Evolutionary conservation across 2,329 filamentous ascomycete species (phyloP), one percentile per base, ranked within the genome.

Genomic region (Xylaria arbuscula): DNA sequence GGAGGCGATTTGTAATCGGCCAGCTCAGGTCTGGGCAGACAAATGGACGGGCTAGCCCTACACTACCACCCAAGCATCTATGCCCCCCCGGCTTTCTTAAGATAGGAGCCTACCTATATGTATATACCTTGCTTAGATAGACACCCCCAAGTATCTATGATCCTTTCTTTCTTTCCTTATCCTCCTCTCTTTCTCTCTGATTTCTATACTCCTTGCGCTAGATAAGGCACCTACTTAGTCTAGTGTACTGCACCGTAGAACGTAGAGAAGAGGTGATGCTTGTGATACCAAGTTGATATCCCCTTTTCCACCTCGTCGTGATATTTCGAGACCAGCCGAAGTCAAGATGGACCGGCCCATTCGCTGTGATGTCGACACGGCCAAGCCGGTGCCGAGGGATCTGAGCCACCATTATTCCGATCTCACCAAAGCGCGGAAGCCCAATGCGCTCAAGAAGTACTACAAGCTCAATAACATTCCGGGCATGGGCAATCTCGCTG

Each of bases 391-490:
- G 66, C 93, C 94, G 6, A 82, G 89, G 72, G 92, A 97, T 79
- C 84, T 97, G 69, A 91, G 89, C 73, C 93, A 97, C 78, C 91
- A 94, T 77, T 91, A 90, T 73, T 94, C 93, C 0, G 84, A 88
- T 66, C 85, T 89, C 53, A 91, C 93, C 56, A 90, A 86, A 76
- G 86, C 87, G 55, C 87, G 93, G 9, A 74, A 83, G 7, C 83
- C 87, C 7, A 96, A 90, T 76, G 83, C 83, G 51, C 86, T 97
- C 78, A 97, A 97, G 83, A 77, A 86, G 45, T 93, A 94, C 79
- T 97, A 97, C 84, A 93, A 93, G 80, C 97, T 93, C 81, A 96
- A 96, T 74, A 70, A 78, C 72, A 88, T 89, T 60, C 88, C 88
- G 0, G 86, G 86, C n/a, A 87, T 90, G 68, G 84, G 82, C 38